Conservation (phyloP, 345 rosid species). For the Turnera subulata region DNA sequence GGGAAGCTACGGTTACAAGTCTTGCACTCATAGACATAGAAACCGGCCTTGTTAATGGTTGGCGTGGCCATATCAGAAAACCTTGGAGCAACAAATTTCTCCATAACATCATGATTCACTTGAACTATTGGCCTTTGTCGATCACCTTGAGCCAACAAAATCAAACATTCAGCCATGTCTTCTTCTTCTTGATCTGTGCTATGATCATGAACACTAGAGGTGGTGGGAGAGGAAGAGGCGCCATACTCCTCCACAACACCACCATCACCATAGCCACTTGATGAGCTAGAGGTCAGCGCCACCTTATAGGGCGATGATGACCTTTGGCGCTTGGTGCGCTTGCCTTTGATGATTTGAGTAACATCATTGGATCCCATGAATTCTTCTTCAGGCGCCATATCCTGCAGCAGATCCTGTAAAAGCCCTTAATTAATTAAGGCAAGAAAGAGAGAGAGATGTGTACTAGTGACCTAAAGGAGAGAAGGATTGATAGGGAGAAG, state of each 20-base stretch:
- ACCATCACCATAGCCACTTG: slow-evolving; percentile 30
- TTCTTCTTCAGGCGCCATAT: slow-evolving; percentile 8
- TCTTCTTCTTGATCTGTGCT: slow-evolving; percentile 69
- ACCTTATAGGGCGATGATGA: slow-evolving; percentile 40
- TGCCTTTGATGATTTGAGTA: slow-evolving; percentile 45
- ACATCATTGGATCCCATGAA: slow-evolving; percentile 12
- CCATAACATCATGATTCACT: neutral
- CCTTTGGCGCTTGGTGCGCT: slow-evolving; percentile 78
- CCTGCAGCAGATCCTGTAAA: neutral
- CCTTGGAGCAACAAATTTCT: slow-evolving; percentile 26
- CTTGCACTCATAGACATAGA: slow-evolving; percentile 82
- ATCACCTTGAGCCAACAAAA: slow-evolving; percentile 73
- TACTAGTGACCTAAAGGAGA: slow-evolving; percentile 14
- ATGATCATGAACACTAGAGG: slow-evolving; percentile 19
- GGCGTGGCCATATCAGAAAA: slow-evolving; percentile 23
- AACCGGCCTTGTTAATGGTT: slow-evolving; percentile 34
- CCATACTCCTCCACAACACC: slow-evolving; percentile 22
- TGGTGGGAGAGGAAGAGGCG: slow-evolving; percentile 38
- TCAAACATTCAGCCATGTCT: slow-evolving; percentile 87
- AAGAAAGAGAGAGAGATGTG: no score
- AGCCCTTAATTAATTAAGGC: no score
- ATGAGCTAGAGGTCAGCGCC: slow-evolving; percentile 41
- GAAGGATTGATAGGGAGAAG: neutral
- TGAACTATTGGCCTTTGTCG: slow-evolving; percentile 11
- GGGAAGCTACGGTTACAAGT: slow-evolving; percentile 80